phyloP scores from a whole-genome alignment of 345 rosid genomes.

The Jatropha curcas region DNA sequence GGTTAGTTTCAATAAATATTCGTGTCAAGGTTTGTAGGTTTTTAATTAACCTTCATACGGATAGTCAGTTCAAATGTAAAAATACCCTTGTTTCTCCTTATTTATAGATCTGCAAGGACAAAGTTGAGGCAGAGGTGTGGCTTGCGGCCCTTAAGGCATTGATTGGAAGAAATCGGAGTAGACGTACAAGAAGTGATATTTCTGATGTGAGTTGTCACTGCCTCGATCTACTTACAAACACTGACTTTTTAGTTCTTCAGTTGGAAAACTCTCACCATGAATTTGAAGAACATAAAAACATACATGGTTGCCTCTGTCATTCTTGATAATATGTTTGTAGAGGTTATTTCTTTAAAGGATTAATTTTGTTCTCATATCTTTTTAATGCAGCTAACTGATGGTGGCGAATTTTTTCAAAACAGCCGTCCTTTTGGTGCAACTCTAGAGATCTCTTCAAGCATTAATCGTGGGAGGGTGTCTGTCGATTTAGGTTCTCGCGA shows the following conservation, averaged over 20 bases:
- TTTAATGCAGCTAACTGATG: conserved; percentile 56
- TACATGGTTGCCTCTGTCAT: conserved; percentile 4
- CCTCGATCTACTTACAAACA: background rate
- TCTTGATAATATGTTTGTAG: background rate
- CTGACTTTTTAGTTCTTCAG: background rate
- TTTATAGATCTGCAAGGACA: conserved; percentile 92
- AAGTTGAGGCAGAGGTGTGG: conserved; percentile 93
- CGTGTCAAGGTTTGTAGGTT: background rate
- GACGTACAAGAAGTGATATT: conserved; percentile 63
- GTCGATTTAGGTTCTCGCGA: conserved; percentile 50
- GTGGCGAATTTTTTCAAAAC: conserved; percentile 43
- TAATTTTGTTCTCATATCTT: conserved; percentile 9
- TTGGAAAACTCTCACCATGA: too few relatives aligned
- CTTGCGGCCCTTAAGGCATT: conserved; percentile 73
- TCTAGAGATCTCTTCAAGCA: conserved; percentile 47
- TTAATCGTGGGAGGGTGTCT: conserved; percentile 57
- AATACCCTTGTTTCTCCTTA: conserved; percentile 19
- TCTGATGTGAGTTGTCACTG: conserved; percentile 57
- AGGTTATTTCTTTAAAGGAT: background rate
- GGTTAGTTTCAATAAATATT: conserved; percentile 51
- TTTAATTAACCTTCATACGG: background rate
- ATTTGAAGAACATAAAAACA: background rate
- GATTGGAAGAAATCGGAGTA: conserved; percentile 49
- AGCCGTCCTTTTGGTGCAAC: conserved; percentile 53
- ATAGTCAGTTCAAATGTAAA: conserved; percentile 16